These are phyloP conservation scores for Rhizophagus prolifer DNA, from an alignment of 192 early-diverging fungal species.

Conservation along the genomic window DNA sequence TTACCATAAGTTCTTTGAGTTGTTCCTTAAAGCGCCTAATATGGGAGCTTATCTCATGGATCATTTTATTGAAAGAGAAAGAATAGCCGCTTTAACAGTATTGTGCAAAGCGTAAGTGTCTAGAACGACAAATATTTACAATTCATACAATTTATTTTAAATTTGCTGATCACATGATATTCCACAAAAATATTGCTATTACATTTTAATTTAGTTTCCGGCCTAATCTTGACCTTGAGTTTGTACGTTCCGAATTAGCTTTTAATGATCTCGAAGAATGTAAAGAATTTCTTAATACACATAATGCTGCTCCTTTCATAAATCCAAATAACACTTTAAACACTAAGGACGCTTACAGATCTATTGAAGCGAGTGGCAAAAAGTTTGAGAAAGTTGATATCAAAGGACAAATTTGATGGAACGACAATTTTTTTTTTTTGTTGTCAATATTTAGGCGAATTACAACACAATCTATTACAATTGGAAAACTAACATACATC, in stretches of 20 bases:
- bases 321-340: constrained; percentile 47
- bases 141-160: constrained; percentile 2
- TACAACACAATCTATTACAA: not conserved
- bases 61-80: constrained; percentile 86
- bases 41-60: constrained; percentile 92
- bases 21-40: constrained; percentile 78
- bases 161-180: constrained; percentile 1
- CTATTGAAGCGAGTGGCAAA: constrained; percentile 51
- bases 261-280: constrained; percentile 53
- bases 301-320: constrained; percentile 37
- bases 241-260: constrained; percentile 66
- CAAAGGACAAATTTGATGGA: constrained; percentile 67
- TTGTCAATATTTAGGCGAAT: not conserved
- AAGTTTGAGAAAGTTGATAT: constrained; percentile 74
- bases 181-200: not conserved
- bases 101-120: constrained; percentile 74
- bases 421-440: not conserved
- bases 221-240: constrained; percentile 56
- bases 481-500: not conserved
- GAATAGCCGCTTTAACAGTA: constrained; percentile 69
- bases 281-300: constrained; percentile 50
- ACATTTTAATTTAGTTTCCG: constrained; percentile 47
- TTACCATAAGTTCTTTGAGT: constrained; percentile 81
- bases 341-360: constrained; percentile 55
- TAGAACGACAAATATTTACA: not conserved